Evolutionary conservation across 140 eudicot species (phyloP).

Genomic region (Ambrosia hybrid): DNA sequence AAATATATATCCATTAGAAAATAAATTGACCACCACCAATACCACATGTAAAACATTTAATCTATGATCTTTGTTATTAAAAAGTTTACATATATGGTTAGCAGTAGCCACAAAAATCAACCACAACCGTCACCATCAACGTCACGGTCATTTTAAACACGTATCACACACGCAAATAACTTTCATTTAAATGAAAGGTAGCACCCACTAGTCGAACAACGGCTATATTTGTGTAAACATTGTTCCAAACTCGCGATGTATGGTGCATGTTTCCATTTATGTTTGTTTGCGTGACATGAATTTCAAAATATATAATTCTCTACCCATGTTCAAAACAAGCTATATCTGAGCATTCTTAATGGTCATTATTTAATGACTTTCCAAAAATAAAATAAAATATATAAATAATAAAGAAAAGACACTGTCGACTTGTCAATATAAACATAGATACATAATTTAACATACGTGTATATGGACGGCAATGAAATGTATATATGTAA

Average conservation of each 20-base stretch:
- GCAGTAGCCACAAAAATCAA: neutral
- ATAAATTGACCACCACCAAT: neutral
- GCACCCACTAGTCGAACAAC: conserved; percentile 4
- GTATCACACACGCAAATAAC: neutral
- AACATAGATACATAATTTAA: neutral
- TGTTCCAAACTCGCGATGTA: conserved; percentile 13
- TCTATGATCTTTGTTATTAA: neutral
- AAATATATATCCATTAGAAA: neutral
- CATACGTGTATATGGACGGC: conserved; percentile 3
- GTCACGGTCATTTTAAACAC: neutral
- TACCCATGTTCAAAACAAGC: conserved; percentile 32
- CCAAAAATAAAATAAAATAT: conserved; percentile 12
- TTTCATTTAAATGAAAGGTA: neutral
- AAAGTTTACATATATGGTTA: neutral
- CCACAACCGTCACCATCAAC: neutral
- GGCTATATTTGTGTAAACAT: conserved; percentile 23
- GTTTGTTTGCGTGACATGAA: conserved; percentile 29
- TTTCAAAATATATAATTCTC: conserved; percentile 10
- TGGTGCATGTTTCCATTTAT: conserved; percentile 28
- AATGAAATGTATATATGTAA: conserved; percentile 14
- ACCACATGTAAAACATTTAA: neutral
- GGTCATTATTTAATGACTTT: conserved; percentile 25
- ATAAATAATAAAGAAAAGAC: conserved; percentile 22
- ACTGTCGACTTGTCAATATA: conserved; percentile 22
- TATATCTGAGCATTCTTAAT: conserved; percentile 17